A percentile compares a stretch with the other conserved stretches of the same genome.
These are phyloP conservation scores for Mucor indicus DNA, from an alignment of 371 early-diverging fungal genomes.

Conservation along the genomic window DNA sequence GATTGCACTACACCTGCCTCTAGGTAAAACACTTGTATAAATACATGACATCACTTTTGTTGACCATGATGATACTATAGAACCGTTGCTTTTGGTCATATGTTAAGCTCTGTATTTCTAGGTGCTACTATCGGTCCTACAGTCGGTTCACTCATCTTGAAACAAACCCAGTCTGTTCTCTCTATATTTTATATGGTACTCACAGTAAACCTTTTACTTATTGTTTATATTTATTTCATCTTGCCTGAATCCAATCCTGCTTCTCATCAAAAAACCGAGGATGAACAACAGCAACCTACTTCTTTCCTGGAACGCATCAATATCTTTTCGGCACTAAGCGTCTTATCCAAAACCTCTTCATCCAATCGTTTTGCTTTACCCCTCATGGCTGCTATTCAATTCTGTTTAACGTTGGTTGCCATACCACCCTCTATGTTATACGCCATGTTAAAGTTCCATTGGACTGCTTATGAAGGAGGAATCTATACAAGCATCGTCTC, in stretches of 20 bases:
- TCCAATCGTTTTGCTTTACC: constrained; percentile 24
- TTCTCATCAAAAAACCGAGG: neutral
- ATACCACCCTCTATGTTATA: constrained; percentile 39
- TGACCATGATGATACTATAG: no score
- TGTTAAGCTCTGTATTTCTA: constrained; percentile 26
- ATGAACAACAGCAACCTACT: constrained; percentile 1
- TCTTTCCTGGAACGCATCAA: constrained; percentile 23
- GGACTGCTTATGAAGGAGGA: constrained; percentile 47
- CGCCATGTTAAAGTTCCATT: constrained; percentile 39
- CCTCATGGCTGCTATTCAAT: constrained; percentile 17
- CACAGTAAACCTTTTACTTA: constrained; percentile 6
- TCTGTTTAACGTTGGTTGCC: constrained; percentile 20
- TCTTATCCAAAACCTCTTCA: constrained; percentile 12
- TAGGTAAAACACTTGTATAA: constrained; percentile 16
- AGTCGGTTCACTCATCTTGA: constrained; percentile 5
- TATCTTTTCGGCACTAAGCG: constrained; percentile 28
- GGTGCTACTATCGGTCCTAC: constrained; percentile 31
- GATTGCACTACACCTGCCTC: constrained; percentile 26
- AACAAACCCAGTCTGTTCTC: constrained; percentile 21
- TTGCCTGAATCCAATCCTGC: constrained; percentile 45
- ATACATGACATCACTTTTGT: no score
- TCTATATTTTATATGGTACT: constrained; percentile 38
- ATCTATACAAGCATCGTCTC: constrained; percentile 21
- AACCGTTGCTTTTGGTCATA: constrained; percentile 29
- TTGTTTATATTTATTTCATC: constrained; percentile 21